Base-by-base conservation (phyloP, 2,329 filamentous ascomycete species). In the Cytospora schulzeri region DNA sequence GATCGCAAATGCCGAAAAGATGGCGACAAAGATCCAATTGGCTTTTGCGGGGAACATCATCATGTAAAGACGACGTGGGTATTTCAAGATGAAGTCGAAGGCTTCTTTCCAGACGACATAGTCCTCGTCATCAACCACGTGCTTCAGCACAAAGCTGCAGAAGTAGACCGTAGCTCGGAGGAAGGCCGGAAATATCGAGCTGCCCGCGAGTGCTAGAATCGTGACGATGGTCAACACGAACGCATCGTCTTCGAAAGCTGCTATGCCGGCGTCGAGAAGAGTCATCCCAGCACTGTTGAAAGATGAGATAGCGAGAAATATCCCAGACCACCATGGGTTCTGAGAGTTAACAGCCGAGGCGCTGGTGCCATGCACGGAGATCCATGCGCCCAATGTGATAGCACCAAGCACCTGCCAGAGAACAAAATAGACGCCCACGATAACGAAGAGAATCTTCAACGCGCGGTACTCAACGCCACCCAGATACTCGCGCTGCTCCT, bases 401-500 rank as follows among this genome's bases (percentile, higher is more conserved):
- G 79, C 81, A 2, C 85, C 84, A 4, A 89, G 72, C 2, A 88
- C 63, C 70, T 90, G 87, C 80, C 84, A 89, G 5, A 82, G 71
- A 29, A 81, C 71, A 29, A 83, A 88, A 71, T 91, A 91, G 7
- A 84, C 66, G 0, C 86, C 86, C 7, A 91, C 86, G 24, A 88
- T 71, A 68, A 84, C 78, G 2, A 85, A 80, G 1, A 91, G 77
- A 6, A 90, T 74, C 56, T 80, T 80, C 24, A 90, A 79, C 19
- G 88, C 87, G 51, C 85, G 81, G 70, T 90, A 89, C 72, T 90
- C 88, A 63, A 82, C 84, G 0, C 87, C 86, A 29, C 88, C 87
- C 0, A 90, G 77, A 31, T 81, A 77, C 60, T 86, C 82, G 41
- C 85, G 80, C 69, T 88, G 83, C 17, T 81, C 78, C 24, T 77